phyloP scores from a whole-genome alignment of 2,329 filamentous ascomycete species.

The Fusarium armeniacum region DNA sequence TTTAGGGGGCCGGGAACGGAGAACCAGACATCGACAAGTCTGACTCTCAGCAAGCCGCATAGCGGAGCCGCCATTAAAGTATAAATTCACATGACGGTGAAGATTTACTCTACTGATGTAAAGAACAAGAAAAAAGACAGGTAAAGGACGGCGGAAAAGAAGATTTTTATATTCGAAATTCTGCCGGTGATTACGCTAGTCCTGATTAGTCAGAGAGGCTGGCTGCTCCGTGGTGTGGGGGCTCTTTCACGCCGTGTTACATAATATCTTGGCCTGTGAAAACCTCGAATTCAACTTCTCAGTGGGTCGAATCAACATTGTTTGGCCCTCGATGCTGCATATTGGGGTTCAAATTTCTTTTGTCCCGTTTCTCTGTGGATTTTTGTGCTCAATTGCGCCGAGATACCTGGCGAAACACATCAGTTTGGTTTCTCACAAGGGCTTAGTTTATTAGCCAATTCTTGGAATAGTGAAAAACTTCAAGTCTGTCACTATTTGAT shows the following conservation, averaged over 20 bases:
- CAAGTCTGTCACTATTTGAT: too few species aligned
- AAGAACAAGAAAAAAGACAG: conserved; percentile 9
- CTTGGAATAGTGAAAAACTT: not conserved
- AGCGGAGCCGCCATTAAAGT: conserved; percentile 66
- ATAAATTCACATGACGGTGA: conserved; percentile 55
- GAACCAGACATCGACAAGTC: conserved; percentile 64
- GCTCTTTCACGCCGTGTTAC: conserved; percentile 15
- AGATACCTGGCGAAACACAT: not conserved
- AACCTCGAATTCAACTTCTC: not conserved
- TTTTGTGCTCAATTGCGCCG: conserved; percentile 10
- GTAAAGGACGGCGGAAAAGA: conserved; percentile 6
- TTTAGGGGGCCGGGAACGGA: conserved; percentile 70
- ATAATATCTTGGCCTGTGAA: conserved; percentile 11
- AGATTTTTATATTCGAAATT: conserved; percentile 25
- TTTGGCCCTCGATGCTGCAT: conserved; percentile 17
- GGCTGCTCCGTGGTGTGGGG: not conserved
- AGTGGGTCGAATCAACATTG: conserved; percentile 6
- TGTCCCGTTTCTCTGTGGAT: conserved; percentile 16
- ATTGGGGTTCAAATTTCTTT: conserved; percentile 14
- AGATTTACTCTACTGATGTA: conserved; percentile 37
- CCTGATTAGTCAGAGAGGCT: not conserved
- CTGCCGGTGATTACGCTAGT: conserved; percentile 17
- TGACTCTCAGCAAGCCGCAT: conserved; percentile 69
- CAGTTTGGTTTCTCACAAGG: not conserved
- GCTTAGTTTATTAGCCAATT: not conserved